Percentiles rank a stretch among this genome's conserved stretches.
Evolutionary conservation across 768 basidiomycete genomes (phyloP).

Genomic region (Leccinum truebloodii): DNA sequence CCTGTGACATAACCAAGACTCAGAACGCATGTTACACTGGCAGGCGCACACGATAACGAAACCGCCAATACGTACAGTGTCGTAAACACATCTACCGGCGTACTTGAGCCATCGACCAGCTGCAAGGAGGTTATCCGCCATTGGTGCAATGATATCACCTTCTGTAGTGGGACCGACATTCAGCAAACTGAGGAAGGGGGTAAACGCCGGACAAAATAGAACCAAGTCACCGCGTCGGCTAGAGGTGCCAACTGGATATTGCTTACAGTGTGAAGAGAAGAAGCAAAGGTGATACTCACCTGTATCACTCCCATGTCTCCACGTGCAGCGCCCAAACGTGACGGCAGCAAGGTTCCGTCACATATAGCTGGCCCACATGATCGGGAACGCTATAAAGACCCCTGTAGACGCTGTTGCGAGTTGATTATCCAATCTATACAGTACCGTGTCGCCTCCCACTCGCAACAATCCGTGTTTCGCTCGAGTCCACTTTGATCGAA

Average conservation of each 20-base stretch:
- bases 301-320: too few relatives aligned
- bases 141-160: conserved; percentile 51
- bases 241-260: too few relatives aligned
- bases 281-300: too few relatives aligned
- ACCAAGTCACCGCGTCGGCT: background rate
- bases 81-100: conserved; percentile 53
- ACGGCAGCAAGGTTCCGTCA: too few relatives aligned
- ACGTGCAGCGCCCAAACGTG: too few relatives aligned
- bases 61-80: conserved; percentile 40
- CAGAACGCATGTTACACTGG: background rate
- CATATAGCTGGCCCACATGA: conserved; percentile 6
- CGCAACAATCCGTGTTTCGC: too few relatives aligned
- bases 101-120: conserved; percentile 54
- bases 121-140: conserved; percentile 48
- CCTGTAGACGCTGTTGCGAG: conserved; percentile 46
- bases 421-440: conserved; percentile 2
- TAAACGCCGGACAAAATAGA: background rate
- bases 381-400: conserved; percentile 47
- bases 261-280: too few relatives aligned
- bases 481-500: conserved; percentile 36
- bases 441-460: conserved; percentile 12
- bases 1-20: conserved; percentile 27
- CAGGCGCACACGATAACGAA: background rate
- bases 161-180: conserved; percentile 58
- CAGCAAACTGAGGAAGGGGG: conserved; percentile 38